Conservation (phyloP, 176 grass and related monocot genomes). For the Juncus effusus region DNA sequence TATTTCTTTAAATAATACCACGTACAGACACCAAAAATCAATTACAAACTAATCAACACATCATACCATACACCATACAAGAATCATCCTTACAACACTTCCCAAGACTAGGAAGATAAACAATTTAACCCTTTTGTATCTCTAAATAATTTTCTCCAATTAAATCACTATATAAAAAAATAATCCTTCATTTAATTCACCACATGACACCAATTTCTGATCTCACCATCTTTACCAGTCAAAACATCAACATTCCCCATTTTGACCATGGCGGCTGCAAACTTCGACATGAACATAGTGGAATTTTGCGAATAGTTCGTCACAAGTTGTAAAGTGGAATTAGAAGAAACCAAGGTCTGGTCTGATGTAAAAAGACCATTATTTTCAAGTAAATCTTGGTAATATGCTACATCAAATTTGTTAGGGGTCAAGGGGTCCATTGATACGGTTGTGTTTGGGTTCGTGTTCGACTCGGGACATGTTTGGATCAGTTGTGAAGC, state of each 20-base stretch:
- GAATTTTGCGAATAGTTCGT: conserved; percentile 15
- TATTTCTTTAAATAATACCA: too few relatives aligned
- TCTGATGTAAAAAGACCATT: conserved; percentile 58
- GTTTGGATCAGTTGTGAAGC: conserved; percentile 26
- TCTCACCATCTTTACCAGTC: not conserved
- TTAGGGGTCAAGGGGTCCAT: conserved; percentile 45
- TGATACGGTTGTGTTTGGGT: conserved; percentile 22
- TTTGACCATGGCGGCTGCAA: conserved; percentile 39
- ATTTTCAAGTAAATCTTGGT: conserved; percentile 27
- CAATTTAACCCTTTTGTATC: too few relatives aligned
- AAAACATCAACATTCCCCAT: conserved; percentile 46
- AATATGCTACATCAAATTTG: conserved; percentile 42
- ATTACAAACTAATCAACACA: too few relatives aligned
- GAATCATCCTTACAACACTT: too few relatives aligned
- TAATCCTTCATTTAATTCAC: too few relatives aligned
- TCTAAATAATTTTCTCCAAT: too few relatives aligned
- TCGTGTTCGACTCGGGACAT: conserved; percentile 28
- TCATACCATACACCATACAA: too few relatives aligned
- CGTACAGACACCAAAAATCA: too few relatives aligned
- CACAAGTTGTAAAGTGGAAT: conserved; percentile 18
- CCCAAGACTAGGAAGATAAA: too few relatives aligned
- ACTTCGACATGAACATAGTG: conserved; percentile 27
- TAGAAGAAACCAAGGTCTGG: conserved; percentile 37
- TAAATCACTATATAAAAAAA: too few relatives aligned
- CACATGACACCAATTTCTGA: not conserved